Conservation (phyloP, 2,329 filamentous ascomycete species). For the Fusarium brevicatenulatum region DNA sequence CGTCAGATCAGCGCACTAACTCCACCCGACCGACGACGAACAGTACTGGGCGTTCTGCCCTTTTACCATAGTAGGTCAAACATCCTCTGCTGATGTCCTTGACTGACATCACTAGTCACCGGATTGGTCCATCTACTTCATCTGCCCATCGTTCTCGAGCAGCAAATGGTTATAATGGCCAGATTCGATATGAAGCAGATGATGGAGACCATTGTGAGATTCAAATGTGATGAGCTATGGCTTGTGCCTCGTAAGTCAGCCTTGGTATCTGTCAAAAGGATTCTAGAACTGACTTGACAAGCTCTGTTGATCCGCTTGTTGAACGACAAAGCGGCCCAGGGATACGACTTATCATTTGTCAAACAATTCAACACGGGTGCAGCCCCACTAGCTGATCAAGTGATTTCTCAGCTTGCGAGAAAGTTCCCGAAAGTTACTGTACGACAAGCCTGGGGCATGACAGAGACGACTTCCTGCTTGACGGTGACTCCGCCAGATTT, state of each 20-base stretch:
- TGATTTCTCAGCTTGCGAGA: background rate
- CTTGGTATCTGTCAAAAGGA: rapidly evolving
- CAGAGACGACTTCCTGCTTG: background rate
- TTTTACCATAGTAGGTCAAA: background rate
- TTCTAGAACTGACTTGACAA: rapidly evolving
- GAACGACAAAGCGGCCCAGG: background rate
- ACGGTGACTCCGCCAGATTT: background rate
- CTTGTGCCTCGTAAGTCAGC: background rate
- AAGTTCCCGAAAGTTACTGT: background rate
- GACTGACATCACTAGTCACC: background rate
- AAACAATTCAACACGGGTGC: background rate
- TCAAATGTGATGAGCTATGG: background rate
- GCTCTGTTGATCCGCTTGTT: background rate
- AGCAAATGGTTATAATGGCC: background rate
- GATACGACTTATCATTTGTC: background rate
- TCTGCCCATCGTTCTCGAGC: background rate
- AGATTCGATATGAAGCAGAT: background rate
- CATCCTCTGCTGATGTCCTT: rapidly evolving
- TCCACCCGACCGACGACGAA: background rate
- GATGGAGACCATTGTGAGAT: background rate
- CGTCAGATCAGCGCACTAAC: background rate
- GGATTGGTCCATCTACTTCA: background rate
- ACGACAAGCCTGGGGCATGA: background rate
- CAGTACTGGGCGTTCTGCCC: background rate
- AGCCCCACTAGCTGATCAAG: background rate